Conservation (phyloP, 2,329 filamentous ascomycete genomes). For the Spiromastix sp. region DNA sequence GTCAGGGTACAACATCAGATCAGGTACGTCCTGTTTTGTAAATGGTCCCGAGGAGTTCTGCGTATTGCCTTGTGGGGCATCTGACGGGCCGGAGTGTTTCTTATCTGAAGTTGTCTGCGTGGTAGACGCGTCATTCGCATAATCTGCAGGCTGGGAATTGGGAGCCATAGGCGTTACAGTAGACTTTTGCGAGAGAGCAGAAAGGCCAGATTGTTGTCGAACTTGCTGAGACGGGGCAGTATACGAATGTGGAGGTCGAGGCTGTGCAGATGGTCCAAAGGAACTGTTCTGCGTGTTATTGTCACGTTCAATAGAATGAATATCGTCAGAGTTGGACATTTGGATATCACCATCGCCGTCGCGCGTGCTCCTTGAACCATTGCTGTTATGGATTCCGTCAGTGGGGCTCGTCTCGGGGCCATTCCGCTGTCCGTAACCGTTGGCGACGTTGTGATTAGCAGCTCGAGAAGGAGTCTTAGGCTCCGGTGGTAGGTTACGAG, state of each 20-base stretch:
- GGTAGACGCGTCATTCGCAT: conserved; percentile 79
- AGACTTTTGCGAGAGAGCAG: conserved; percentile 38
- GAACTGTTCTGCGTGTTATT: conserved; percentile 40
- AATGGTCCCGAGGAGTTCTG: conserved; percentile 41
- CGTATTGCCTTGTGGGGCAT: conserved; percentile 57
- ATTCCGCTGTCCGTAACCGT: conserved; percentile 42
- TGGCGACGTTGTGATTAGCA: conserved; percentile 41
- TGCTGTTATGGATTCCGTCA: too few species aligned
- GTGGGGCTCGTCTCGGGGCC: conserved; percentile 30
- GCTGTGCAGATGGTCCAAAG: conserved; percentile 41
- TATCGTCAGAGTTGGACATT: conserved; percentile 46
- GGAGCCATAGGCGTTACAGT: conserved; percentile 49
- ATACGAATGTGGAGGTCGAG: conserved; percentile 34
- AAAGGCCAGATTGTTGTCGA: conserved; percentile 35
- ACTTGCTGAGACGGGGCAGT: conserved; percentile 38
- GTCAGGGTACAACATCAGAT: conserved; percentile 41
- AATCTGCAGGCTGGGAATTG: conserved; percentile 50
- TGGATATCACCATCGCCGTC: conserved; percentile 44
- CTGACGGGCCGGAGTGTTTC: conserved; percentile 64
- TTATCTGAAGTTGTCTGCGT: conserved; percentile 75
- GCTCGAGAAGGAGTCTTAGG: conserved; percentile 48
- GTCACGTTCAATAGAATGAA: conserved; percentile 29
- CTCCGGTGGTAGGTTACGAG: conserved; percentile 36
- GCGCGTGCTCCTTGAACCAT: conserved; percentile 24
- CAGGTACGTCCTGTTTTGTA: conserved; percentile 39